Percentiles rank a stretch among this genome's conserved stretches.
phyloP scores from a whole-genome alignment of 2,329 filamentous ascomycete species.

The Ophiostoma sp. region DNA sequence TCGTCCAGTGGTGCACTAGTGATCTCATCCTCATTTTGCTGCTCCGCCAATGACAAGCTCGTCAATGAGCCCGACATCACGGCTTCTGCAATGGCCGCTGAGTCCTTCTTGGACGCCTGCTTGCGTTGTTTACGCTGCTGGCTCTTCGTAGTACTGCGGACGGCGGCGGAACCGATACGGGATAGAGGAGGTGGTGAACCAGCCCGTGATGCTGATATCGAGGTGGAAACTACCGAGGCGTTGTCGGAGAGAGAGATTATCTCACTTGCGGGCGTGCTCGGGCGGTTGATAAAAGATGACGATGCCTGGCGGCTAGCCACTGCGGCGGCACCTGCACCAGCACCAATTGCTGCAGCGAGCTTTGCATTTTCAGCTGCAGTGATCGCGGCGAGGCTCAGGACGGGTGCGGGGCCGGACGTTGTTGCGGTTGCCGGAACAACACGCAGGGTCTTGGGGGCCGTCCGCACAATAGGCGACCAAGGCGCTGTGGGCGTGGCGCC shows the following conservation, averaged over 20 bases:
- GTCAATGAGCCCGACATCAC: slow-evolving; percentile 26
- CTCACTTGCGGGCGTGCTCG: slow-evolving; percentile 70
- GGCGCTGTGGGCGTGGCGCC: slow-evolving; percentile 40
- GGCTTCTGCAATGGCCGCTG: slow-evolving; percentile 40
- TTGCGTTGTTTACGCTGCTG: slow-evolving; percentile 72
- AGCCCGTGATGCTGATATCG: slow-evolving; percentile 57
- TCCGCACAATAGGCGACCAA: slow-evolving; percentile 48
- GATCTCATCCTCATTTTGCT: slow-evolving; percentile 35
- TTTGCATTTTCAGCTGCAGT: slow-evolving; percentile 26
- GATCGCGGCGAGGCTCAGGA: slow-evolving; percentile 28
- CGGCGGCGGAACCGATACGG: slow-evolving; percentile 62
- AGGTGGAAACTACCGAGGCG: slow-evolving; percentile 66
- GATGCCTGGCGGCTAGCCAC: slow-evolving; percentile 17
- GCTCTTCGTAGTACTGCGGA: slow-evolving; percentile 68
- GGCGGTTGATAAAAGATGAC: slow-evolving; percentile 37
- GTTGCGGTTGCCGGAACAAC: slow-evolving; percentile 54
- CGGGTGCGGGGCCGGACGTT: slow-evolving; percentile 27
- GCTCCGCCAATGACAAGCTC: slow-evolving; percentile 45
- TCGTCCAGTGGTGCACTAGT: slow-evolving; percentile 26
- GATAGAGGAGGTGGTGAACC: slow-evolving; percentile 51
- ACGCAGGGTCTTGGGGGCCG: slow-evolving; percentile 60
- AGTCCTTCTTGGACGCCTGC: slow-evolving; percentile 60
- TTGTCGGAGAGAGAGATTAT: slow-evolving; percentile 73
- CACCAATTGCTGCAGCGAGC: background rate
- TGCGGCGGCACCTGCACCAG: background rate